phyloP scores from a whole-genome alignment of 495 filamentous ascomycete genomes.

The Stereocaulon alpinum region DNA sequence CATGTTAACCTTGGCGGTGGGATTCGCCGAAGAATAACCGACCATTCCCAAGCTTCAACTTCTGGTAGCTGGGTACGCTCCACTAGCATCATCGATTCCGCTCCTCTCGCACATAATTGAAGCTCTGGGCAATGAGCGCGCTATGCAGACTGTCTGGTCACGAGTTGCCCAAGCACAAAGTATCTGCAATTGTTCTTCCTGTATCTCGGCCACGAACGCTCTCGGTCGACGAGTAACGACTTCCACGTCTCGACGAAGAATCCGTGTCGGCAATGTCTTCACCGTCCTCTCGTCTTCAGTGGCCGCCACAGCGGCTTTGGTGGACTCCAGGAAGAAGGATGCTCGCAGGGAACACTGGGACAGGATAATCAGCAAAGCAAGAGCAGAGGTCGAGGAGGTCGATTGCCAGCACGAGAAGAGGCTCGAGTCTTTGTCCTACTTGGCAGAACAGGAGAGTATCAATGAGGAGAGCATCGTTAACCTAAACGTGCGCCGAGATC shows the following conservation, averaged over 20 bases:
- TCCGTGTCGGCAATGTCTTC: constrained; percentile 42
- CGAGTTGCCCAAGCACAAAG: constrained; percentile 43
- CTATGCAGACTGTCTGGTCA: constrained; percentile 53
- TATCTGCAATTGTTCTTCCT: constrained; percentile 47
- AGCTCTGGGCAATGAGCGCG: background rate
- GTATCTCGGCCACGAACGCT: constrained; percentile 36
- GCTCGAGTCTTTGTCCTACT: constrained; percentile 7
- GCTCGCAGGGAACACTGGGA: constrained; percentile 45
- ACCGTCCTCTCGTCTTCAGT: constrained; percentile 54
- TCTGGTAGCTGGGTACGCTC: background rate
- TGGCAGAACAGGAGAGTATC: background rate
- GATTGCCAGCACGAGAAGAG: constrained; percentile 20
- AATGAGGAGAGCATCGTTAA: background rate
- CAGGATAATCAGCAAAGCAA: constrained; percentile 39
- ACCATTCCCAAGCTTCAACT: background rate
- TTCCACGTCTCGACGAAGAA: constrained; percentile 31
- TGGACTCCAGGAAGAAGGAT: constrained; percentile 46
- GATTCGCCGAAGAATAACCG: constrained; percentile 1
- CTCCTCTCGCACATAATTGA: background rate
- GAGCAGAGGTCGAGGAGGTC: constrained; percentile 28
- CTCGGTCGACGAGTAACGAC: constrained; percentile 36
- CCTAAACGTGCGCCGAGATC: background rate
- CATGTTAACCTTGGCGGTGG: background rate
- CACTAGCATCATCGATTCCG: background rate
- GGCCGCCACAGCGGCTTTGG: constrained; percentile 46